phyloP scores from a whole-genome alignment of 1,284 basidiomycete species.

The Puccinia horiana region DNA sequence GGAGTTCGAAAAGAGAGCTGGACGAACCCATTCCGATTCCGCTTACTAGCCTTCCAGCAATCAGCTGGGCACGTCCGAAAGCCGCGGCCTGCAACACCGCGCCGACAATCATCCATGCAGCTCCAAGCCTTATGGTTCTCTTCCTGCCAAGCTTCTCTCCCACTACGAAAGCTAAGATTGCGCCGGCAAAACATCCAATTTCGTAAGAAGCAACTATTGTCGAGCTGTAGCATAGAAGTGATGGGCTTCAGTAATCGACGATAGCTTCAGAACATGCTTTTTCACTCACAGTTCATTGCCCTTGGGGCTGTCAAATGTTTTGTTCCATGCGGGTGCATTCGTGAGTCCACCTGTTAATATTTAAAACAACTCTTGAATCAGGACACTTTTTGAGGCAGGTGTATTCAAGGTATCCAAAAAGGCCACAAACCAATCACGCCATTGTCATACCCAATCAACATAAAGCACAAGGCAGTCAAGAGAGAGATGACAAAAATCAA shows the following conservation, averaged over 20 bases:
- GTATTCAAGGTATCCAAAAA: not conserved
- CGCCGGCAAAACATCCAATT: conserved; percentile 56
- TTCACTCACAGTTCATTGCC: conserved; percentile 35
- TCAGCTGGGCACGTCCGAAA: conserved; percentile 53
- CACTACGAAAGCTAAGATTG: conserved; percentile 55
- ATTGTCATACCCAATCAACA: conserved; percentile 55
- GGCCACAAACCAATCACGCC: conserved; percentile 37
- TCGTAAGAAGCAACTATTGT: conserved; percentile 58
- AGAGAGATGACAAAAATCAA: conserved; percentile 41
- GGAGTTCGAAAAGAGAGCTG: not conserved
- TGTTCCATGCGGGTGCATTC: conserved; percentile 41
- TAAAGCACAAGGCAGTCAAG: conserved; percentile 56
- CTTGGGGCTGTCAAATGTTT: conserved; percentile 22
- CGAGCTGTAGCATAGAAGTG: conserved; percentile 50
- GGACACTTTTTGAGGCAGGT: not conserved
- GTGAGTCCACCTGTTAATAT: conserved; percentile 37
- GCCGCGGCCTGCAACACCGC: conserved; percentile 55
- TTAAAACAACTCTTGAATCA: not conserved
- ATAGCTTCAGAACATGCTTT: not conserved
- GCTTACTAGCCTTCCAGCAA: conserved; percentile 53
- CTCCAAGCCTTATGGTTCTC: conserved; percentile 55
- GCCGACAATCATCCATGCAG: conserved; percentile 56
- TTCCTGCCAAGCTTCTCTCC: conserved; percentile 56
- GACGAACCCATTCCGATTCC: conserved; percentile 49
- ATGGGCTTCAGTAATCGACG: conserved; percentile 21